Evolutionary conservation across 495 filamentous ascomycete species (phyloP).

Genomic region (Pseudevernia furfuracea): DNA sequence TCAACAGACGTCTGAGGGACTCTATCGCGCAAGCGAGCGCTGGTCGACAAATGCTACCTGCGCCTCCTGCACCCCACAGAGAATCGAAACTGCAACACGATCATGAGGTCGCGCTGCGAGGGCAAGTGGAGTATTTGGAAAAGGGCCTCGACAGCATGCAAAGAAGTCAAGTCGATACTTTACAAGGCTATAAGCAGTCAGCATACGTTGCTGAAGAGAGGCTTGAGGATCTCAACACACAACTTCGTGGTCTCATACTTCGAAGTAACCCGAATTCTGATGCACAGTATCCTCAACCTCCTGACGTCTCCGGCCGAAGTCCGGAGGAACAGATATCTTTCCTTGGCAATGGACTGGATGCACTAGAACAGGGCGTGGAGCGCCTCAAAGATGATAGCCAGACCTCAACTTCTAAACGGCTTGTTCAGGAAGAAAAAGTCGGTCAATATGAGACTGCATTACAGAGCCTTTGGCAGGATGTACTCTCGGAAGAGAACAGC

Average conservation of each 20-base stretch:
- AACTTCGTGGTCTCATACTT: slow-evolving; percentile 43
- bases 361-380: slow-evolving; percentile 31
- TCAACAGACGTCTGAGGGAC: slow-evolving; percentile 62
- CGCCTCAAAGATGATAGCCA: slow-evolving; percentile 26
- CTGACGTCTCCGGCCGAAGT: slow-evolving; percentile 37
- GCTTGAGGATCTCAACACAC: slow-evolving; percentile 45
- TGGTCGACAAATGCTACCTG: slow-evolving; percentile 31
- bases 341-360: slow-evolving; percentile 39
- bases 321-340: slow-evolving; percentile 48
- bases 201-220: slow-evolving; percentile 36
- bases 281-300: slow-evolving; percentile 42
- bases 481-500: slow-evolving; percentile 54
- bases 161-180: slow-evolving; percentile 23
- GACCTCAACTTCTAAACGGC: slow-evolving; percentile 9
- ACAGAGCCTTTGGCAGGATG: slow-evolving; percentile 64
- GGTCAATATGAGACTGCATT: slow-evolving; percentile 55
- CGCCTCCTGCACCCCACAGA: slow-evolving; percentile 21
- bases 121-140: slow-evolving; percentile 48
- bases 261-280: slow-evolving; percentile 40
- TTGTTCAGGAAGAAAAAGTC: slow-evolving; percentile 32
- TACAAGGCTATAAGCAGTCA: slow-evolving; percentile 22
- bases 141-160: slow-evolving; percentile 38
- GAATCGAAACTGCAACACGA: slow-evolving; percentile 8
- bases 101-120: slow-evolving; percentile 31
- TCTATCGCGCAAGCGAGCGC: slow-evolving; percentile 57